Percentiles rank a stretch among this genome's conserved stretches.
phyloP scores from a whole-genome alignment of 108 stramenopile genomes.

The Pseudonitzschia multistriata region DNA sequence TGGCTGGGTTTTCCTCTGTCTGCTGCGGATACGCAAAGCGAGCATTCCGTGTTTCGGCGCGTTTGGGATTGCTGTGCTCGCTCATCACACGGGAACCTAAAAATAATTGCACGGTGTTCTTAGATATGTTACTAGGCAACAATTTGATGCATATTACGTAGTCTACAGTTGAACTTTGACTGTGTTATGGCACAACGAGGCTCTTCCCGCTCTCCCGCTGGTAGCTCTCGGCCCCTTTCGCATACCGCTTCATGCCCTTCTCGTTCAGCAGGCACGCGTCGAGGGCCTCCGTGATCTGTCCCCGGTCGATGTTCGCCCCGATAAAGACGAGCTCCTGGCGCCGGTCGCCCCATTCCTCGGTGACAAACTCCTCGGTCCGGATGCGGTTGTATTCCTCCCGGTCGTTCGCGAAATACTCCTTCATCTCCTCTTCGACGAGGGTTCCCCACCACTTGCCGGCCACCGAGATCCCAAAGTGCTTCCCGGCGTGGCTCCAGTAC shows the following conservation, averaged over 20 bases:
- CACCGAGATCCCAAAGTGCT: slow-evolving; percentile 79
- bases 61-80: no score
- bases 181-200: no score
- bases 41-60: no score
- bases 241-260: slow-evolving; percentile 67
- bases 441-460: slow-evolving; percentile 95
- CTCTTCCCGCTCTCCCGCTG: no score
- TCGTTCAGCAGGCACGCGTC: slow-evolving; percentile 72
- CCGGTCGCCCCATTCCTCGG: slow-evolving; percentile 90
- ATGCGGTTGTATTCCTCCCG: slow-evolving; percentile 74
- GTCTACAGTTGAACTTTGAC: no score
- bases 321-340: slow-evolving; percentile 94
- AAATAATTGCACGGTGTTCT: no score
- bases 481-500: slow-evolving; percentile 95
- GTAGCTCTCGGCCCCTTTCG: slow-evolving; percentile 17
- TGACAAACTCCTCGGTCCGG: slow-evolving; percentile 74
- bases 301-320: slow-evolving; percentile 61
- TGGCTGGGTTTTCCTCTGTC: no score
- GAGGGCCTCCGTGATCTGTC: slow-evolving; percentile 59
- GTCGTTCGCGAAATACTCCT: slow-evolving; percentile 58
- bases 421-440: slow-evolving; percentile 61
- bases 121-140: no score
- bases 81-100: no score
- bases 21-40: no score
- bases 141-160: no score